Conservation (phyloP, 352 stramenopile species). For the Phytophthora tentaculata region DNA sequence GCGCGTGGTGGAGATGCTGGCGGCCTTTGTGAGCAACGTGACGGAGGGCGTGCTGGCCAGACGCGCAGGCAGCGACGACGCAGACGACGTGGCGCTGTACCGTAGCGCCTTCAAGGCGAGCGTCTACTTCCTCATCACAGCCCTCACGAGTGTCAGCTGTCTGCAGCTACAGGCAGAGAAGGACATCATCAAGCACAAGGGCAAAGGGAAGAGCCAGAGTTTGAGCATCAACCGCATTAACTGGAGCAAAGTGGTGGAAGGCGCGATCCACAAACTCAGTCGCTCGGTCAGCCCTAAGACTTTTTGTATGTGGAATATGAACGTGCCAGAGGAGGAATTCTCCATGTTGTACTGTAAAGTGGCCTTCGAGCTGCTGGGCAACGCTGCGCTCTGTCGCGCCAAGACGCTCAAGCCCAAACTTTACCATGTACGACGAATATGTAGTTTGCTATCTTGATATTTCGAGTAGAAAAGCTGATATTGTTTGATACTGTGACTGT, state of each 20-base stretch:
- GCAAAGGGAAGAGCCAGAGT: slow-evolving; percentile 46
- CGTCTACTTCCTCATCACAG: slow-evolving; percentile 77
- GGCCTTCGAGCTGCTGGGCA: slow-evolving; percentile 72
- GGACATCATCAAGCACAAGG: slow-evolving; percentile 65
- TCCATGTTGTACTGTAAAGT: slow-evolving; percentile 76
- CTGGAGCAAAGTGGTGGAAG: slow-evolving; percentile 74
- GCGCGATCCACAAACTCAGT: slow-evolving; percentile 57
- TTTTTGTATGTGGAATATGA: slow-evolving; percentile 83
- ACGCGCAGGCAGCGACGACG: slow-evolving; percentile 44
- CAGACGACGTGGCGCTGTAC: slow-evolving; percentile 47
- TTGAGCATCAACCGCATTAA: slow-evolving; percentile 52
- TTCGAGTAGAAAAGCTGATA: too few relatives aligned
- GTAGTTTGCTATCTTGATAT: not conserved
- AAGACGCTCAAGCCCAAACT: slow-evolving; percentile 71
- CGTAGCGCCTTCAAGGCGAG: slow-evolving; percentile 71
- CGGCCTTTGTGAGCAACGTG: slow-evolving; percentile 62
- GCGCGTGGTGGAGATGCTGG: slow-evolving; percentile 69
- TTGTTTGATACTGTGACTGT: slow-evolving; percentile 6
- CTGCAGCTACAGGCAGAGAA: slow-evolving; percentile 62
- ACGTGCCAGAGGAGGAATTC: slow-evolving; percentile 83
- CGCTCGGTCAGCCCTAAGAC: slow-evolving; percentile 69
- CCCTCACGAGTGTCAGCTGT: slow-evolving; percentile 57
- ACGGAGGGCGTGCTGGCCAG: slow-evolving; percentile 56
- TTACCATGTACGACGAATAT: slow-evolving; percentile 54
- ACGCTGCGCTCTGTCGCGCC: slow-evolving; percentile 62